Conservation (phyloP, 495 filamentous ascomycete species). For the Lophiostoma macrostomum region DNA sequence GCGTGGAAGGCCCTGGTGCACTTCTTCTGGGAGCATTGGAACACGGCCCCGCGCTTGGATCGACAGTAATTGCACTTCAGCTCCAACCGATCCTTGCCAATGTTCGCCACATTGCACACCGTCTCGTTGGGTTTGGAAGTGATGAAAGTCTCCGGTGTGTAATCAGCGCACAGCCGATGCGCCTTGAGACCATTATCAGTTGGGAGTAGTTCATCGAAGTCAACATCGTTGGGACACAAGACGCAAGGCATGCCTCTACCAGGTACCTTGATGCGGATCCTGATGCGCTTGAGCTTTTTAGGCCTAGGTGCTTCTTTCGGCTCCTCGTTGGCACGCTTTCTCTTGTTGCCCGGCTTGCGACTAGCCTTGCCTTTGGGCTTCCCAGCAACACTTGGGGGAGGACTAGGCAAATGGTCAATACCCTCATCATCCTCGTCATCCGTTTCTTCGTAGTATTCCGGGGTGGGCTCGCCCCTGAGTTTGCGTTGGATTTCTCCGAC, state of each 20-base stretch:
- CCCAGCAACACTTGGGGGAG: slow-evolving; percentile 68
- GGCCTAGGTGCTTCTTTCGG: slow-evolving; percentile 52
- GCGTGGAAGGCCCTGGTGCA: slow-evolving; percentile 93
- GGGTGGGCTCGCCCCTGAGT: slow-evolving; percentile 82
- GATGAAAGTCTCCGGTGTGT: slow-evolving; percentile 90
- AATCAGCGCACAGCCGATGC: slow-evolving; percentile 84
- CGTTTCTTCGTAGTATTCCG: slow-evolving; percentile 79
- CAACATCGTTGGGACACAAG: slow-evolving; percentile 89
- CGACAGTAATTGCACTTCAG: slow-evolving; percentile 94
- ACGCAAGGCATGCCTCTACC: slow-evolving; percentile 77
- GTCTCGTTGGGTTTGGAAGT: slow-evolving; percentile 67
- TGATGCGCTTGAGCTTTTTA: slow-evolving; percentile 70
- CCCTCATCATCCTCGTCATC: slow-evolving; percentile 74
- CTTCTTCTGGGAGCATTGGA: slow-evolving; percentile 95
- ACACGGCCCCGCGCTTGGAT: slow-evolving; percentile 87
- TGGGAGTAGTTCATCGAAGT: slow-evolving; percentile 75
- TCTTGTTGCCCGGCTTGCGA: slow-evolving; percentile 49
- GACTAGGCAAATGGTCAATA: slow-evolving; percentile 70
- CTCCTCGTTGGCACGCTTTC: slow-evolving; percentile 55
- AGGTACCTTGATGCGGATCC: slow-evolving; percentile 63
- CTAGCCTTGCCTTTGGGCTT: slow-evolving; percentile 49
- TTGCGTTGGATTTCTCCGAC: slow-evolving; percentile 93
- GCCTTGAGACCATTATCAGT: slow-evolving; percentile 86
- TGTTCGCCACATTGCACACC: slow-evolving; percentile 71
- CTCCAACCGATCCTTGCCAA: slow-evolving; percentile 82